A percentile compares a stretch with the other conserved stretches of the same genome.
phyloP scores from a whole-genome alignment of 2,329 filamentous ascomycete genomes.

The Alternaria infectoria region DNA sequence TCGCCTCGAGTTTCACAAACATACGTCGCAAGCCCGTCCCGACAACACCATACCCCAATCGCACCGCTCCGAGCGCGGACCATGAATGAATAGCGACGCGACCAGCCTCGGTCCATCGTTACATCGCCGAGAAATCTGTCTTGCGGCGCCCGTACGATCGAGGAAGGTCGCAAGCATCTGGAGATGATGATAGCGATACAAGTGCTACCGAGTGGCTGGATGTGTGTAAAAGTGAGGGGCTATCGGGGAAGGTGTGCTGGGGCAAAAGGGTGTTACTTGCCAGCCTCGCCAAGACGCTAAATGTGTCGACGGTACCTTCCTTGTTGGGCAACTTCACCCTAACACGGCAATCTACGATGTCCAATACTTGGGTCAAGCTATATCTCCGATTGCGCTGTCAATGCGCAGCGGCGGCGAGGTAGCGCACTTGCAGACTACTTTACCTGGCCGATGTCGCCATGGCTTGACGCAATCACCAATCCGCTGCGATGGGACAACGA shows the following conservation, averaged over 20 bases:
- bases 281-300: slow-evolving; percentile 30
- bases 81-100: slow-evolving; percentile 28
- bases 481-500: slow-evolving; percentile 22
- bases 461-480: slow-evolving; percentile 21
- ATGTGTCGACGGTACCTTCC: slow-evolving; percentile 28
- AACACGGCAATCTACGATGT: slow-evolving; percentile 29
- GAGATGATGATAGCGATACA: slow-evolving; percentile 28
- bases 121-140: slow-evolving; percentile 16
- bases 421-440: slow-evolving; percentile 16
- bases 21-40: slow-evolving; percentile 9
- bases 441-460: slow-evolving; percentile 27
- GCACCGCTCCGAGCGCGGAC: slow-evolving; percentile 30
- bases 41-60: slow-evolving; percentile 8
- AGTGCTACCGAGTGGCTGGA: slow-evolving; percentile 26
- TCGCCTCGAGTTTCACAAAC: slow-evolving; percentile 12
- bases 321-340: slow-evolving; percentile 27
- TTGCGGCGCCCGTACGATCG: slow-evolving; percentile 19
- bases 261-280: slow-evolving; percentile 25
- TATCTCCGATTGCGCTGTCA: slow-evolving; percentile 35
- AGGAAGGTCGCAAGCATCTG: slow-evolving; percentile 31
- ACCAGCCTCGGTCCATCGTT: slow-evolving; percentile 14
- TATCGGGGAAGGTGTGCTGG: slow-evolving; percentile 24
- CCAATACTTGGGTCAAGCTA: slow-evolving; percentile 26
- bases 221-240: slow-evolving; percentile 20
- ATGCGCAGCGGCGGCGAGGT: slow-evolving; percentile 24